A percentile compares a stretch with the other conserved stretches of the same genome.
Evolutionary conservation across 768 basidiomycete genomes (phyloP).

Genomic region (Lanmaoa rubissima): DNA sequence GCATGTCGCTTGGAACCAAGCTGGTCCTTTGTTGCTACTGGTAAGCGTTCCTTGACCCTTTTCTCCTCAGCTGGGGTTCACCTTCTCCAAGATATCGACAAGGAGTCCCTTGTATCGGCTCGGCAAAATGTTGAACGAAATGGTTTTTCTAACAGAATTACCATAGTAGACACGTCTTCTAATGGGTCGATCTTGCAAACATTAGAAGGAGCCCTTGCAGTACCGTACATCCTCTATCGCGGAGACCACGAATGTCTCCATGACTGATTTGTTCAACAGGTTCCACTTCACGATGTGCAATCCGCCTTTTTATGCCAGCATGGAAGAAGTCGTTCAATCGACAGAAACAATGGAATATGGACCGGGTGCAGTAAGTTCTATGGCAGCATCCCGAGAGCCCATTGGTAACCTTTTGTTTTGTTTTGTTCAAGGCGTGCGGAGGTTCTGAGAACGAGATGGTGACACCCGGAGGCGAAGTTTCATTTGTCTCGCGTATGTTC

Average conservation of each 20-base stretch:
- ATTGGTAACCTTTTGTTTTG: neutral
- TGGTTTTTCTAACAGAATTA: constrained; percentile 48
- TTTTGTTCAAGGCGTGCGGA: constrained; percentile 65
- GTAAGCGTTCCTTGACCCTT: constrained; percentile 32
- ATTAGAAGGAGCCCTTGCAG: constrained; percentile 11
- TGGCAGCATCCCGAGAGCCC: neutral
- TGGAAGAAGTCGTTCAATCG: constrained; percentile 60
- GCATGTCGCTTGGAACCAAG: constrained; percentile 49
- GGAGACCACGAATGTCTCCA: neutral
- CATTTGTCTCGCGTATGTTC: constrained; percentile 77
- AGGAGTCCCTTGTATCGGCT: constrained; percentile 55
- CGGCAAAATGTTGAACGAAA: constrained; percentile 58
- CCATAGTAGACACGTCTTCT: constrained; percentile 38
- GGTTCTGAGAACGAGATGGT: constrained; percentile 89
- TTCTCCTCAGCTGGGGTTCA: neutral
- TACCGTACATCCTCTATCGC: constrained; percentile 3
- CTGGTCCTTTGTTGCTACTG: constrained; percentile 71
- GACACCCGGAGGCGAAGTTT: constrained; percentile 79
- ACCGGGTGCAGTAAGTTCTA: constrained; percentile 64
- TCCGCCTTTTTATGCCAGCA: constrained; percentile 88
- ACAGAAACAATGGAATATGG: constrained; percentile 60
- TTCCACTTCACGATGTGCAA: constrained; percentile 93
- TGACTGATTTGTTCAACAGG: constrained; percentile 26
- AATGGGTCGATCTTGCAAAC: constrained; percentile 44
- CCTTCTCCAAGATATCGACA: constrained; percentile 62